Evolutionary conservation across 306 rosid species (phyloP).

Genomic region (Acacia crassicarpa): DNA sequence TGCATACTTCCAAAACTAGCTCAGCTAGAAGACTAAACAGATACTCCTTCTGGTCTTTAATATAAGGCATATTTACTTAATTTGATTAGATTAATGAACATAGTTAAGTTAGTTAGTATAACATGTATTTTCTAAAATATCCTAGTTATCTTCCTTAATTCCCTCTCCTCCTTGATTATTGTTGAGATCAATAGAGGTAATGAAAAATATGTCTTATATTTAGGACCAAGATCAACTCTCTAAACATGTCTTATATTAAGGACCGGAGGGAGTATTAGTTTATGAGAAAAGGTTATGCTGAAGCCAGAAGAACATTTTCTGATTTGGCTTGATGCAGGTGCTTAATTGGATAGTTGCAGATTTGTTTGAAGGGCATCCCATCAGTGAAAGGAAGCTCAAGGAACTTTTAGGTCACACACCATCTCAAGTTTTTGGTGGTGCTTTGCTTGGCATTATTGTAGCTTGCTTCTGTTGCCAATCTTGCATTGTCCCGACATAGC

Average conservation of each 20-base stretch:
- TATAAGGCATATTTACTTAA: too few species aligned
- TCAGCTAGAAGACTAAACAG: not conserved
- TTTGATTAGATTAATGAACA: too few species aligned
- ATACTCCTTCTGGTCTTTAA: too few species aligned
- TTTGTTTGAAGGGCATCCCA: conserved; percentile 71
- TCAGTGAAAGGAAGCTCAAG: conserved; percentile 67
- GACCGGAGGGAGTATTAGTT: too few species aligned
- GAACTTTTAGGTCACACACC: conserved; percentile 75
- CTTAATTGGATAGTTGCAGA: conserved; percentile 61
- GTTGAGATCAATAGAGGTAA: too few species aligned
- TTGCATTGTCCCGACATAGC: conserved; percentile 35
- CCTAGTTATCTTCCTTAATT: too few species aligned
- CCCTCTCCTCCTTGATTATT: too few species aligned
- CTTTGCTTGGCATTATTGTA: conserved; percentile 57
- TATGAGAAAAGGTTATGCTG: not conserved
- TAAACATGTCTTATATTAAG: too few species aligned
- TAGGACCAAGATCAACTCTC: too few species aligned
- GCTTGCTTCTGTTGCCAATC: conserved; percentile 59
- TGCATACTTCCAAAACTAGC: not conserved
- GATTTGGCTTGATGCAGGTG: conserved; percentile 43
- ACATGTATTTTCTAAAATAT: too few species aligned
- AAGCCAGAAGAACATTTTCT: not conserved
- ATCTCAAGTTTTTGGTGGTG: conserved; percentile 68
- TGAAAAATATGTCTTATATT: too few species aligned
- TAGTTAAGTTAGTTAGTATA: too few species aligned